phyloP scores from a whole-genome alignment of 169 alveolate genomes.

The Cystoisospora suis region DNA sequence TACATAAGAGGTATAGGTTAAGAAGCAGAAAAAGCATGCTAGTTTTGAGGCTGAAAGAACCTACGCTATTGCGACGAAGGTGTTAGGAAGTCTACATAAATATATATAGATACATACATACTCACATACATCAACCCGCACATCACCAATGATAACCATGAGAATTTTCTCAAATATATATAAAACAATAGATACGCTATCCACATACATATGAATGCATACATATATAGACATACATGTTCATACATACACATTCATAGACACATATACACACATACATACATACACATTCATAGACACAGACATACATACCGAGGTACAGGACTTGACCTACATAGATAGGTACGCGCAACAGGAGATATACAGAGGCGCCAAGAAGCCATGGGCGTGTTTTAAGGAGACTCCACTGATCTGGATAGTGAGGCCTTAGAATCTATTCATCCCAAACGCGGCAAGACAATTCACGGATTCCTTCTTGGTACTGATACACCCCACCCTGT shows the following conservation, averaged over 20 bases:
- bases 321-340: background rate
- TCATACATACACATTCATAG: background rate
- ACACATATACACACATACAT: background rate
- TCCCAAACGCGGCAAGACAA: background rate
- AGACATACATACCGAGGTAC: background rate
- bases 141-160: background rate
- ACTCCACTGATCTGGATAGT: background rate
- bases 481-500: background rate
- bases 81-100: too few relatives aligned
- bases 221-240: background rate
- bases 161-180: too few relatives aligned
- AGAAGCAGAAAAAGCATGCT: too few relatives aligned
- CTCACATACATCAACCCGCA: background rate
- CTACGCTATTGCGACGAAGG: too few relatives aligned
- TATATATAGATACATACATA: background rate
- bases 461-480: background rate
- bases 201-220: background rate
- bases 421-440: background rate
- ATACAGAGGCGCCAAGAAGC: too few relatives aligned
- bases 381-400: too few relatives aligned
- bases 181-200: too few relatives aligned
- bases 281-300: background rate
- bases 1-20: too few relatives aligned
- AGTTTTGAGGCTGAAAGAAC: too few relatives aligned
- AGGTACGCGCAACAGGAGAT: background rate